Evolutionary conservation across 345 rosid species (phyloP).

Genomic region (Pelargonium nanum): DNA sequence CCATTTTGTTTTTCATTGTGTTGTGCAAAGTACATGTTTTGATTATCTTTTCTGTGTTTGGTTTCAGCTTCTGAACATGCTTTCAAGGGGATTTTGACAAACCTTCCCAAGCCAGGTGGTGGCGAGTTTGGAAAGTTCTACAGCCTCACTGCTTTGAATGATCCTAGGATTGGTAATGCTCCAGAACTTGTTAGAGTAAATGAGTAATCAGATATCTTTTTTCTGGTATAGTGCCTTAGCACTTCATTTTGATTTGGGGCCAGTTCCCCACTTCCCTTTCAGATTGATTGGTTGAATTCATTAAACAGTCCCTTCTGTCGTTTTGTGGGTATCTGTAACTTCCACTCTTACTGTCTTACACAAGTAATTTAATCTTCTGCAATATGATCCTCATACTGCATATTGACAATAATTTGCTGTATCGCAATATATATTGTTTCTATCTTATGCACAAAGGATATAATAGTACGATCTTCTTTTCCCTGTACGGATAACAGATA

Average conservation of each 20-base stretch:
- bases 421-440: not conserved
- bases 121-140: slow-evolving; percentile 94
- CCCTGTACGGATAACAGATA: slow-evolving; percentile 37
- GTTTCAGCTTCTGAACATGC: slow-evolving; percentile 83
- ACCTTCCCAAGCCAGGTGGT: slow-evolving; percentile 89
- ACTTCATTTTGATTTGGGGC: not conserved
- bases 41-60: slow-evolving; percentile 2
- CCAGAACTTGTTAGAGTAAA: not conserved
- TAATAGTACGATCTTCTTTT: not conserved
- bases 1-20: too few relatives aligned
- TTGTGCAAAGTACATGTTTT: too few relatives aligned
- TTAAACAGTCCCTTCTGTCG: not conserved
- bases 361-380: not conserved
- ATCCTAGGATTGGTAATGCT: slow-evolving; percentile 79
- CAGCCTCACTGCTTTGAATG: slow-evolving; percentile 84
- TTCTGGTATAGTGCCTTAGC: not conserved
- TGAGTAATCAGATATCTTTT: not conserved
- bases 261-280: not conserved
- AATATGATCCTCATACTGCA: not conserved
- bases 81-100: slow-evolving; percentile 60
- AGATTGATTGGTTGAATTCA: too few relatives aligned
- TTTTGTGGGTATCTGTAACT: not conserved
- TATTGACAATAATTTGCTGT: not conserved
- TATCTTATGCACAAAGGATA: not conserved
- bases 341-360: too few relatives aligned